Evolutionary conservation across 2,329 filamentous ascomycete species (phyloP), one percentile per base, ranked within the genome.

Genomic region (Penicillium freii): DNA sequence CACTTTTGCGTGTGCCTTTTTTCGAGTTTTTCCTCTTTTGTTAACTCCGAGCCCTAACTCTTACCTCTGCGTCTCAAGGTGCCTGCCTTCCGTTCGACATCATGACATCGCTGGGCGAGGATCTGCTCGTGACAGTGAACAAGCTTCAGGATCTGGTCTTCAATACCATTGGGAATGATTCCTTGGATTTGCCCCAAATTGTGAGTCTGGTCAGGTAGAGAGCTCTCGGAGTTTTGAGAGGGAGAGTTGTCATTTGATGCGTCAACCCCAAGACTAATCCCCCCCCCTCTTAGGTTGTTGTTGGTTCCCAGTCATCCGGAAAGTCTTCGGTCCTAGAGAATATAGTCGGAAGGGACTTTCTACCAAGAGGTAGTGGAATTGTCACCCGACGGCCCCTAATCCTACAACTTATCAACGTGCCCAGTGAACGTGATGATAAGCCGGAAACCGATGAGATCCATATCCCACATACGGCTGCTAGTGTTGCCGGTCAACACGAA

Each of bases 121-220:
- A 99, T 78, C 82, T 99, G 78, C 86, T 99, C 75, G 87, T 86
- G 68, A 95, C 92, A 64, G 94, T 99, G 80, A 99, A 99, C 83
- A 96, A 96, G 82, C 84, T 99, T 71, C 94, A 99, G 78, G 94
- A 97, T 78, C 80, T 99, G 72, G 94, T 99, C 72, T 99, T 99
- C 82, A 99, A 99, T 80, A 99, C 94, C 67, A 99, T 99, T 77
- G 94, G 94, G 78, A 97, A 92, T 81, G 94, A 99, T 77, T 97
- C 93, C 52, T 84, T 99, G 60, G 94, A 99, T 78, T 82, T 99
- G 57, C 94, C 94, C 58, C 94, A 99, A 80, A 99, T 99, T 83
- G 94, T 97, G 87, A 73, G 87, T 80, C 19, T 23, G 29, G 42
- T 54, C 48, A 40, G 19, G 39, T 58, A 48, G 23, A 51, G 31